A percentile compares a stretch with the other conserved stretches of the same genome.
Evolutionary conservation across 176 grass and related monocot genomes (phyloP).

Genomic region (Lolium perenne): DNA sequence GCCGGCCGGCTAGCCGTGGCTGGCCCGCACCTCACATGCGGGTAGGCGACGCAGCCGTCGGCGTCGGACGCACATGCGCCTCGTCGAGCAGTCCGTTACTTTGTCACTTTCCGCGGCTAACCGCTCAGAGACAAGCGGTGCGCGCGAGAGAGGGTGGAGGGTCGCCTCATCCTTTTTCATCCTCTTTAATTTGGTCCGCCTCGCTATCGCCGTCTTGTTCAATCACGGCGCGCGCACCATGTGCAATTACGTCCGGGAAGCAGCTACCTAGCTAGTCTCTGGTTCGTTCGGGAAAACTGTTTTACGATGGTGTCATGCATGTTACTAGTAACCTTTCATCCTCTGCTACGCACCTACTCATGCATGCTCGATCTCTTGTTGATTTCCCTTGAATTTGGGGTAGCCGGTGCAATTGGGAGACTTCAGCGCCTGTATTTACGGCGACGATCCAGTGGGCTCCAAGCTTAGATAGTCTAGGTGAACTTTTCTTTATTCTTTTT

Average conservation of each 20-base stretch:
- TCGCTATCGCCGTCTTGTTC: neutral
- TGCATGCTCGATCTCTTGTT: neutral
- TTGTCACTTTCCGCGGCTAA: conserved; percentile 42
- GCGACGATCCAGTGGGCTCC: conserved; percentile 19
- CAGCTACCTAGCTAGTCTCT: neutral
- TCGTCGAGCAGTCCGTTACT: conserved; percentile 43
- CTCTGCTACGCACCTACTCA: neutral
- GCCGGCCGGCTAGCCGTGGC: neutral
- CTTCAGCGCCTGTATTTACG: conserved; percentile 45
- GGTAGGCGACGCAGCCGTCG: conserved; percentile 41
- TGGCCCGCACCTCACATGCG: conserved; percentile 56
- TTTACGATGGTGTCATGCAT: neutral
- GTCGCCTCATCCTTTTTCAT: conserved; percentile 5
- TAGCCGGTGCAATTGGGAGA: conserved; percentile 4
- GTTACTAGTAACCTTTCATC: neutral
- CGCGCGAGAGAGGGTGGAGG: neutral
- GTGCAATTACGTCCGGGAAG: neutral
- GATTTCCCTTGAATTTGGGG: conserved; percentile 15
- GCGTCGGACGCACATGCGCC: conserved; percentile 53
- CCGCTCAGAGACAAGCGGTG: neutral
- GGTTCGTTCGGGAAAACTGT: neutral
- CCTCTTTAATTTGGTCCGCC: neutral
- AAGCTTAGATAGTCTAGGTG: neutral
- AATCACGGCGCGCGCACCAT: neutral
- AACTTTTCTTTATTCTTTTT: neutral